Evolutionary conservation across 2,329 filamentous ascomycete genomes (phyloP), one percentile per base, ranked within the genome.

Genomic region (Scytalidium sp.): DNA sequence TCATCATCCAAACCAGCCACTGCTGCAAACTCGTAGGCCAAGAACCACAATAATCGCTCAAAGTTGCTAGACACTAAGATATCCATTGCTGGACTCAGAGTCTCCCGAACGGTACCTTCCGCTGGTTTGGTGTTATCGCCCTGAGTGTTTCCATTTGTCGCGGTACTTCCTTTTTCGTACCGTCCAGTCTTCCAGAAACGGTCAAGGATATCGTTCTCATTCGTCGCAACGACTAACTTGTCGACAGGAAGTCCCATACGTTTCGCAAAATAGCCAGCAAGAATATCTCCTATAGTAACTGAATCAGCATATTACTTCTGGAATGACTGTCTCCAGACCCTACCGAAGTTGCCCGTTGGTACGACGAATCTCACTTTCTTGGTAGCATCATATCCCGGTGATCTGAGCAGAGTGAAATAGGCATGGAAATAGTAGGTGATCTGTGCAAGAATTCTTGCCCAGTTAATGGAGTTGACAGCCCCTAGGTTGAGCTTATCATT

Each of bases 391-490:
- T 87, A 87, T 15, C 73, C 69, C 0, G 79, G 64, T 3, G 81
- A 81, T 65, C 76, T 80, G 53, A 76, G 78, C 27, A 99, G 83
- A 13, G 85, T 75, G 72, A 97, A 96, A 78, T 97, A 97, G 11
- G 94, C 85, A 70, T 94, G 79, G 76, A 97, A 96, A 78, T 96
- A 99, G 79, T 96, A 97, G 53, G 90, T 90, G 56, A 96, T 97
- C 74, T 99, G 94, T 11, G 94, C 93, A 32, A 99, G 80, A 60
- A 99, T 97, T 60, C 94, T 81, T 2, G 92, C 88, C 81, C 87
- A 97, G 74, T 97, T 97, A 74, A 97, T 97, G 42, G 88, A 94
- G 76, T 97, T 97, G 59, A 97, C 90, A 41, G 94, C 93, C 39
- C 88, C 93, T 41, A 97, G 85, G 59, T 90, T 90, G 64, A 93